phyloP scores from a whole-genome alignment of 768 basidiomycete species.

The Pleurotus platypus region DNA sequence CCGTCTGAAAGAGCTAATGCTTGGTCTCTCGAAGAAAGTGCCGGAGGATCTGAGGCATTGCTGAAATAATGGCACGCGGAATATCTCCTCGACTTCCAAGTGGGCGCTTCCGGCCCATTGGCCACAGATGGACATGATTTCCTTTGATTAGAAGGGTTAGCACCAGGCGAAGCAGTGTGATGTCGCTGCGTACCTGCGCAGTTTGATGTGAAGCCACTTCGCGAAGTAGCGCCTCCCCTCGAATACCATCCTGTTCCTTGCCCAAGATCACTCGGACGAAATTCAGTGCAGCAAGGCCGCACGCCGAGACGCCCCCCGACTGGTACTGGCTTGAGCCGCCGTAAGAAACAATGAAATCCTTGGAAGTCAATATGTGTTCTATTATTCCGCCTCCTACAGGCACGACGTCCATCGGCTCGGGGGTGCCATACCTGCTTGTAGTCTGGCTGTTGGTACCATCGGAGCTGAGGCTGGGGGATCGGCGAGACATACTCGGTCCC shows the following conservation, averaged over 20 bases:
- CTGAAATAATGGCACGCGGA: conserved; percentile 1
- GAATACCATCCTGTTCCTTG: conserved; percentile 25
- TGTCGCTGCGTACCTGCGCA: conserved; percentile 29
- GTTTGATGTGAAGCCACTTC: conserved; percentile 28
- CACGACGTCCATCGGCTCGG: neutral
- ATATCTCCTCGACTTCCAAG: conserved; percentile 7
- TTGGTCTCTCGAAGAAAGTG: conserved; percentile 2
- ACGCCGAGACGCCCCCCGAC: conserved; percentile 28
- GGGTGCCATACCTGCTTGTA: neutral
- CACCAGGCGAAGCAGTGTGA: neutral
- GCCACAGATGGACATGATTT: conserved; percentile 11
- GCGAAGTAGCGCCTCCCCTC: conserved; percentile 25
- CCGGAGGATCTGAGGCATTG: neutral
- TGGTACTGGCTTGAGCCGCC: conserved; percentile 1
- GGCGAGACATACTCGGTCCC: neutral
- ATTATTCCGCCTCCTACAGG: neutral
- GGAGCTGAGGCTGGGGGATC: neutral
- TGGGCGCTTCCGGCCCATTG: conserved; percentile 9
- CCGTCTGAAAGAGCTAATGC: conserved; percentile 1
- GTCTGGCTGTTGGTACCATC: neutral
- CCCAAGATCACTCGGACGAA: conserved; percentile 51
- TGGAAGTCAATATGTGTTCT: neutral
- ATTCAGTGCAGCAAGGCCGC: conserved; percentile 66
- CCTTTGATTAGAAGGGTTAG: neutral
- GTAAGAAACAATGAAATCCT: conserved; percentile 4